Evolutionary conservation across 306 rosid genomes (phyloP), one percentile per base, ranked within the genome.

Genomic region (Quercus aquifolioides): DNA sequence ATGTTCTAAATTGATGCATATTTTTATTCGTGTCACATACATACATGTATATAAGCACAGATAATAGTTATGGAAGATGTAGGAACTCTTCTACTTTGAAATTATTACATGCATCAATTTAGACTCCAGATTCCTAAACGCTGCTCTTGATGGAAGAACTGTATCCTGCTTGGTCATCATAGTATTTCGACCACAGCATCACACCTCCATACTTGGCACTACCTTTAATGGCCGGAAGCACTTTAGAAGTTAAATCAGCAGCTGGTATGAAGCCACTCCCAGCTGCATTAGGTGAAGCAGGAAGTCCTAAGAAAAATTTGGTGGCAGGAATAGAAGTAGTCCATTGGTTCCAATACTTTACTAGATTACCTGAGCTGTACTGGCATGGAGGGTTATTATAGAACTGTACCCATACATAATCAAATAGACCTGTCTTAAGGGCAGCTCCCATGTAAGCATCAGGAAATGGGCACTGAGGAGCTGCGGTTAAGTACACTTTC

Each of bases 111-210:
- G 15, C 55, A 73, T n/a, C 18, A 14, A 55, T 49, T 55, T 19
- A 2, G 46, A 56, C 46, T 79, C 58, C 8, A 0, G 30, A 46
- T 31, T 81, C 58, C 73, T 65, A 87, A 55, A 91, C 87, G 25
- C 78, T 35, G 31, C 76, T 75, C 79, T 84, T 87, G 75, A 92
- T 90, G 78, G 92, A 78, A 78, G 91, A 75, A 79, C 92, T 83
- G 23, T 92, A 89, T 25, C 83, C 82, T 55, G 84, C 82, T 68
- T 86, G 85, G 43, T 89, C 89, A 71, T 89, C 95, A 13, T 86
- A 89, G 74, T 81, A 87, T 86, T 89, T 90, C 10, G 95, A 90
- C 95, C 95, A 92, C 20, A 89, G 25, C 92, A 90, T 90, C 56
- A 89, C 92, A 10, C 97, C 95, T 59, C 91, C 95, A 71, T 90